phyloP scores from a whole-genome alignment of 2,329 filamentous ascomycete species.

The Nothophaeocryptopus gaeumannii region DNA sequence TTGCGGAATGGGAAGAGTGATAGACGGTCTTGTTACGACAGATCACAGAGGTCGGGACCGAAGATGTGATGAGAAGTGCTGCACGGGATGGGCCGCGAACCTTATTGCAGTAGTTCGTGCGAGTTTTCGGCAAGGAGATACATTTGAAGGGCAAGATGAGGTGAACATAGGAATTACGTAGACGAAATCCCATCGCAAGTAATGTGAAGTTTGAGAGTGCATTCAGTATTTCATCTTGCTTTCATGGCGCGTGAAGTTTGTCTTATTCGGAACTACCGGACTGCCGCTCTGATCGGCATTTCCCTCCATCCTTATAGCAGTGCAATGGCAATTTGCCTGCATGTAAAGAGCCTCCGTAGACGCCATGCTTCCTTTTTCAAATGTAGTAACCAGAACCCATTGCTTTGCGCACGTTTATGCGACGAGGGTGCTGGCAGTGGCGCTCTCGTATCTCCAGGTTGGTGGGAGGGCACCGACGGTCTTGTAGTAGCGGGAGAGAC shows the following conservation, averaged over 20 bases:
- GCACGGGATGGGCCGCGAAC: too few species aligned
- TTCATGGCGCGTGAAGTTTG: conserved; percentile 18
- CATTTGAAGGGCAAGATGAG: too few species aligned
- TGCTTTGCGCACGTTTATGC: conserved; percentile 59
- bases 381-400: conserved; percentile 16
- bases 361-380: conserved; percentile 24
- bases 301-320: conserved; percentile 17
- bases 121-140: too few species aligned
- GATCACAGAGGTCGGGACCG: too few species aligned
- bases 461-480: conserved; percentile 78
- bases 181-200: too few species aligned
- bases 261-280: conserved; percentile 22
- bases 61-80: too few species aligned
- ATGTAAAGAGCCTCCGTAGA: conserved; percentile 15
- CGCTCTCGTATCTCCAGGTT: conserved; percentile 98
- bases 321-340: conserved; percentile 8
- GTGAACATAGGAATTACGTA: too few species aligned
- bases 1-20: too few species aligned
- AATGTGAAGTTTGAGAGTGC: too few species aligned
- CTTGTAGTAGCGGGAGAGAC: conserved; percentile 99
- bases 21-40: too few species aligned
- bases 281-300: conserved; percentile 7
- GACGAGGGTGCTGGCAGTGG: conserved; percentile 91
- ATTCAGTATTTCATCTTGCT: too few species aligned
- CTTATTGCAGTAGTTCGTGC: too few species aligned